Evolutionary conservation across 148 eudicot species (phyloP), one percentile per base, ranked within the genome.

Genomic region (Amaranthus palmeri): DNA sequence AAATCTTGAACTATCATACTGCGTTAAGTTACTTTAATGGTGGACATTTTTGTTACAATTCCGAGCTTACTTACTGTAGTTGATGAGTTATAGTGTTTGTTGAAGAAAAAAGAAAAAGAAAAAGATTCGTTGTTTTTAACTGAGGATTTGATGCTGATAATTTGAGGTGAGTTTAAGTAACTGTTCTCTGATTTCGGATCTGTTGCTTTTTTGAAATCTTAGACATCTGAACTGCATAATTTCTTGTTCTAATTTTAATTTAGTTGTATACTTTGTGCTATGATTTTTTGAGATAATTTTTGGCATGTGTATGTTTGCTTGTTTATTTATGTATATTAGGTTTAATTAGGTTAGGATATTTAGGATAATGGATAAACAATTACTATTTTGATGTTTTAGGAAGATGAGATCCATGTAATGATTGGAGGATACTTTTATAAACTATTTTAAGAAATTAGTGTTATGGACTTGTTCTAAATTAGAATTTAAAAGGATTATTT

Each of bases 131-230:
- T 47, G 51, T 61, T 40, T 65, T 42, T 59, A 10, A 6, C 13
- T 40, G 60, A 53, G 60, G 67, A 57, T 77, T 77, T 64, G 65
- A 25, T n/a, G 63, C 69, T 67, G 25, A 14, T 77, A 53, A 44
- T 72, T 63, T 61, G 10, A 60, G 76, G 77, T 78, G 40, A 67
- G 62, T 72, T 67, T 57, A 40, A 4, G 3, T 51, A 13, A 41
- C 13, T 65, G 9, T 5, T 76, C 8, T 8, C 70, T 77, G 15
- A 57, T 66, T 66, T 61, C 25, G 72, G 77, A 78, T 78, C 81
- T 78, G 76, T 49, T 18, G 18, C 7, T 25, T 47, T 18, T 17
- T 6, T 71, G 48, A 49, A 50, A 58, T 51, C 36, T 25, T 25
- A 25, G 36, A 25, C 36, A 25, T 25, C 36, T 25, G 36, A 25